Evolutionary conservation across 495 filamentous ascomycete genomes (phyloP).

Genomic region (Neurospora intermedia): DNA sequence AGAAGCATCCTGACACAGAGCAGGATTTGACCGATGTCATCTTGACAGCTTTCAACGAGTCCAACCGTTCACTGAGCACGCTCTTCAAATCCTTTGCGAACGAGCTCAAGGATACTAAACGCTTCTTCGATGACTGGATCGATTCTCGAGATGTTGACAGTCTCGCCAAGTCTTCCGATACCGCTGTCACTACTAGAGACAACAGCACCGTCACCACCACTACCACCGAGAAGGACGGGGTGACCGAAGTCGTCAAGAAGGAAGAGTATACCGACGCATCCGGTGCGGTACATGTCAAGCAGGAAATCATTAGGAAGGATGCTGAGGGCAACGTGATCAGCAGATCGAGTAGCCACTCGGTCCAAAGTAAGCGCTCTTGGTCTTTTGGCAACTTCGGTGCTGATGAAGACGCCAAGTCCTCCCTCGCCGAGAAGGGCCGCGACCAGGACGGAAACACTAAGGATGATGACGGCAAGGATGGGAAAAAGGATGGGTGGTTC

Average conservation of each 20-base stretch:
- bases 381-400: not conserved
- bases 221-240: constrained; percentile 1
- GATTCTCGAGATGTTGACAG: not conserved
- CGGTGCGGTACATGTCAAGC: constrained; percentile 13
- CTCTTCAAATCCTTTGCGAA: constrained; percentile 8
- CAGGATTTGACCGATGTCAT: constrained; percentile 7
- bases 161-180: not conserved
- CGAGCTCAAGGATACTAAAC: constrained; percentile 1
- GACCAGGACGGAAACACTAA: not conserved
- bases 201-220: not conserved
- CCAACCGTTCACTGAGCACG: constrained; percentile 12
- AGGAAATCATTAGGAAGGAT: constrained; percentile 3
- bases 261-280: constrained; percentile 9
- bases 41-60: constrained; percentile 10
- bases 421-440: not conserved
- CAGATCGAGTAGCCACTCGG: not conserved
- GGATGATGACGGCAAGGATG: not conserved
- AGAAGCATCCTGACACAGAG: constrained; percentile 6
- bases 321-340: not conserved
- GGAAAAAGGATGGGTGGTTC: not conserved
- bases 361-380: not conserved
- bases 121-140: not conserved
- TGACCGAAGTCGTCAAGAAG: constrained; percentile 8
- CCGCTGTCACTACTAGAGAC: not conserved
- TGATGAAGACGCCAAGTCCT: not conserved